Evolutionary conservation across 1,284 basidiomycete genomes (phyloP), one percentile per base, ranked within the genome.

Genomic region (Apiotrichum mycotoxinovorans): DNA sequence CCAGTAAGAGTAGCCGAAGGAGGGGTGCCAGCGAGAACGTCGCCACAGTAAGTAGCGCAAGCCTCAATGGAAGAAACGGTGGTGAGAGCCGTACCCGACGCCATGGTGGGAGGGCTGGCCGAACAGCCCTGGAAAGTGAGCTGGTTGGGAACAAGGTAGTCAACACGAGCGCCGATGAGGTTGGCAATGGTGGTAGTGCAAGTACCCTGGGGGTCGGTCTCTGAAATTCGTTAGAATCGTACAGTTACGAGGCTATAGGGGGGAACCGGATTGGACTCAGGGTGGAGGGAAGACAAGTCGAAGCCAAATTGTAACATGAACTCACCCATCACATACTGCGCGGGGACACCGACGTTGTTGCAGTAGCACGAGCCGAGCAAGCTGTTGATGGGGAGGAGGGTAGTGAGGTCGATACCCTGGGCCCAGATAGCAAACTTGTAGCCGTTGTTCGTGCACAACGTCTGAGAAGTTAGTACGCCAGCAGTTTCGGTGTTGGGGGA

Each of bases 321-420:
- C 38, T n/a, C 22, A 51, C 49, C 49, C 10, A 33, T 11, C 12
- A 51, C 26, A 3, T 38, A 9, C 2, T 26, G 17, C 17, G 38
- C 26, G 26, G 26, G 9, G 3, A 51, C 25, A 30, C 35, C 38
- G 8, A 11, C 18, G 49, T 51, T 30, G 49, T 14, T 20, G 49
- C 49, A 51, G 38, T 41, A 51, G 49, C 49, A 51, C 17, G 49
- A 41, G 18, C 49, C 49, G 20, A 51, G 38, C 3, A 38, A 27
- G 26, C n/a, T 18, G 26, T 37, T 37, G 38, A 51, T 25, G 37
- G n/a, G 20, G 20, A 47, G n/a, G n/a, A 51, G 38, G 18, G 8
- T 8, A 26, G 7, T 26, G 49, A 51, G 25, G n/a, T 51, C 37
- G n/a, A 51, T 51, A n/a, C 49, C 49, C 27, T 51, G 25, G 26